Evolutionary conservation across 2,329 filamentous ascomycete species (phyloP).

Genomic region (Fonsecaea monophora): DNA sequence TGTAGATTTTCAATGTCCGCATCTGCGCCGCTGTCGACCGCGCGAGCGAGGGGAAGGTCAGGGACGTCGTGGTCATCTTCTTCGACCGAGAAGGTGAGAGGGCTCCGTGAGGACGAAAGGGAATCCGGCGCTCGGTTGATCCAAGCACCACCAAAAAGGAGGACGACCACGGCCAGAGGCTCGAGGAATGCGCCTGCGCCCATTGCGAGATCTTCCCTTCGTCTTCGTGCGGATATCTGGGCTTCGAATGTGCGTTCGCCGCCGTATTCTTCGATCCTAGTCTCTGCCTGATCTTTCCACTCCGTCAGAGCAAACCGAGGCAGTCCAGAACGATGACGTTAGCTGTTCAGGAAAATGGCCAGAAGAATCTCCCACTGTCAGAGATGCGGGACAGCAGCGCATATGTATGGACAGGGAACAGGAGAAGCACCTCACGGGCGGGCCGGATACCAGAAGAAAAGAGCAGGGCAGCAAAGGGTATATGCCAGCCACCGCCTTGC

Average conservation of each 20-base stretch:
- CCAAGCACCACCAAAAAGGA: conserved; percentile 68
- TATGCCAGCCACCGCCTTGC: neutral
- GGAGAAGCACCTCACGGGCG: neutral
- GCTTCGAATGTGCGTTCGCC: neutral
- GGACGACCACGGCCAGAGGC: conserved; percentile 65
- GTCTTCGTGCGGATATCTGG: neutral
- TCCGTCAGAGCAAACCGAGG: neutral
- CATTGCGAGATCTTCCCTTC: conserved; percentile 46
- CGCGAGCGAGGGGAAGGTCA: conserved; percentile 17
- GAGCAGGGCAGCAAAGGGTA: neutral
- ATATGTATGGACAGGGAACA: neutral
- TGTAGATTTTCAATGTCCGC: conserved; percentile 29
- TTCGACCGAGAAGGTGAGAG: conserved; percentile 11
- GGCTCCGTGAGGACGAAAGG: conserved; percentile 39
- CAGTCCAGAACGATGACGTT: neutral
- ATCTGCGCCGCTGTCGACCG: conserved; percentile 24
- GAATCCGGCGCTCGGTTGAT: conserved; percentile 61
- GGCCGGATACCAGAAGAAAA: conserved; percentile 4
- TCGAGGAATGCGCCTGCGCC: conserved; percentile 65
- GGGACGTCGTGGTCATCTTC: conserved; percentile 33
- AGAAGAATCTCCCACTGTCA: neutral
- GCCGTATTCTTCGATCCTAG: neutral
- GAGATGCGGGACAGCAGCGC: neutral
- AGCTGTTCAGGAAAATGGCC: neutral
- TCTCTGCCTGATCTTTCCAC: neutral